Evolutionary conservation across 164 flowering plant genomes (phyloP), one percentile per base, ranked within the genome.

Genomic region (Vitis rotundifolia): DNA sequence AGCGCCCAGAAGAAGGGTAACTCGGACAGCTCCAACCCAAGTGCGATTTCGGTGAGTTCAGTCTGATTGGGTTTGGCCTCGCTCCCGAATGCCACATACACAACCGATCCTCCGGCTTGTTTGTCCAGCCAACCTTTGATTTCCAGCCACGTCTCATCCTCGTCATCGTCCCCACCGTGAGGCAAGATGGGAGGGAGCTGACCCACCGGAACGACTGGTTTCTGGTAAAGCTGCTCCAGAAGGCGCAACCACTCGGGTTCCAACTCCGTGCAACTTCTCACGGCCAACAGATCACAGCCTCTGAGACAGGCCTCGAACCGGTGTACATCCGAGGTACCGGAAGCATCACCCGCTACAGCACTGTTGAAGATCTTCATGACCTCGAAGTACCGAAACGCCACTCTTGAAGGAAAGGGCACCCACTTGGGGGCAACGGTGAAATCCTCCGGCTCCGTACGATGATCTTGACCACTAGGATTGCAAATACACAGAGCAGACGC

Each of bases 61-160:
- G 44, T 57, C 55, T 78, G 77, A 60, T 70, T 74, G 61, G 67
- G 75, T 5, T 50, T 60, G 11, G 67, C 66, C 73, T 78, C 77
- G 61, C 70, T 70, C 22, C 81, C 81, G n/a, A 78, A 68, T 5
- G 77, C 81, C n/a, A 78, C 69, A 49, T 78, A 78, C 11, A 78
- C 70, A 0, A 78, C 81, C 2, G 67, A 11, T 5, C 67, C 75
- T 60, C 49, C 66, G 9, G n/a, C 28, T 31, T 71, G 74, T 50
- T 64, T 11, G 70, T 78, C 76, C 12, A 78, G 71, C 81, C 81
- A 78, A 16, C 54, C 14, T 5, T 60, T 69, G 11, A 78, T 70
- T 10, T 11, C 2, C 47, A 1, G 47, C 78, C 75, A 74, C 9
- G 63, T 14, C 3, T 55, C 68, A 0, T 48, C 71, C 19, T 63